Base-by-base conservation (phyloP, 1,284 basidiomycete species). In the Crepidotus sp. region DNA sequence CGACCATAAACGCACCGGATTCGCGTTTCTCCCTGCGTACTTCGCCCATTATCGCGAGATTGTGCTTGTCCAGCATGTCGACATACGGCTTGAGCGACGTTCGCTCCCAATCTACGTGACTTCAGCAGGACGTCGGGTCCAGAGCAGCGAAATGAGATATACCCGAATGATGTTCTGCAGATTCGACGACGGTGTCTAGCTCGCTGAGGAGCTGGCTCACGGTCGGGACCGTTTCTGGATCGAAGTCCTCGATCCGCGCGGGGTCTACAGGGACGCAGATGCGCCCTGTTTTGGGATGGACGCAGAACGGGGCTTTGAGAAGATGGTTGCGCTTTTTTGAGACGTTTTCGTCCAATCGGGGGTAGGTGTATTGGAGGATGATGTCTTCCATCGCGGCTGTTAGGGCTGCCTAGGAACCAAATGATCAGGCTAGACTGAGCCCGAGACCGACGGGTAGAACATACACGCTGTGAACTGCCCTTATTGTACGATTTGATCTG, bases 271-370 rank as follows among this genome's bases (percentile, higher is more conserved):
- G 96, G 0, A 98, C 90, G 63, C 95, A 99, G 8, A 99, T 80
- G 31, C 93, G 79, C 1, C 94, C 94, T 1, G 96, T 98, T 50
- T 91, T 91, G 0, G 96, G 95, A 63, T 99, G 95, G 0, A 98
- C 73, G 59, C 93, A 96, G 64, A 99, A 98, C 0, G 96, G 96
- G 19, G 91, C 84, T 64, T 99, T 99, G 50, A 99, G 79, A 69
- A 99, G 75, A 67, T 99, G 96, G 67, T 98, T 98, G 46, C 93
- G 76, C 58, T 95, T 91, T 59, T 98, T 96, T 1, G 93, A 94
- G 11, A 99, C 95, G 62, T 98, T 95, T 5, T 90, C 84, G 62
- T 99, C 95, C 50, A 99, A 78, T 13, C 95, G 82, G 2, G 96
- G 95, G 61, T 98, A 98, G 0, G 90, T 95, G 64, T 97, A 98